Base-by-base conservation (phyloP, 805 yeast genomes). In the Candida lessepsii region DNA sequence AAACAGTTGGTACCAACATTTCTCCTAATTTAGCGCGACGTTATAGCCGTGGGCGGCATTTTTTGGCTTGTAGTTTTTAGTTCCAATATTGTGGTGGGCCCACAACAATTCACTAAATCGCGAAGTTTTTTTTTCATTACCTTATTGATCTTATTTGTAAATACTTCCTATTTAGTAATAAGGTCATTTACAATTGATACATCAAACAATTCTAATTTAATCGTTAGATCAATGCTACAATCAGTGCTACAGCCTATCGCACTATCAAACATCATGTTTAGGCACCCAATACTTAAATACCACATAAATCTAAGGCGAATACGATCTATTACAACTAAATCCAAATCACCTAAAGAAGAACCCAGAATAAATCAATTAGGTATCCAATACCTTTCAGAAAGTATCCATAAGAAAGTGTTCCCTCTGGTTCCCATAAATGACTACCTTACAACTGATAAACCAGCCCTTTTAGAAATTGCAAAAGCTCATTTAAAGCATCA, bases 281-380 rank as follows among this genome's bases (percentile, higher is more conserved):
- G n/a, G n/a, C n/a, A n/a, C n/a, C n/a, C n/a, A n/a, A n/a, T n/a
- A n/a, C n/a, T n/a, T n/a, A n/a, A n/a, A n/a, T n/a, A n/a, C n/a
- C n/a, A n/a, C n/a, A n/a, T n/a, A n/a, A n/a, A n/a, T n/a, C n/a
- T n/a, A n/a, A n/a, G n/a, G n/a, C n/a, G n/a, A 20, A 20, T 20
- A 20, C 23, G 23, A 20, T 20, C 6, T 20, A 20, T 20, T 9
- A 20, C 23, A 20, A 20, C 23, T 20, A 20, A 23, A 23, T 23
- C 26, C 26, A 9, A 9, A 9, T 23, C 9, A 9, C 26, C 9
- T 23, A 23, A 36, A 6, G 37, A 39, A 29, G 19, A 6, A 14
- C 86, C 83, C 6, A 58, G 88, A 25, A 62, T 83, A 21, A 87
- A 86, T 56, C 83, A 83, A 14, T 83, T 85, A 6, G 95, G 95